phyloP scores from a whole-genome alignment of 139 green algal genomes.

The Tetradesmus obliquus region DNA sequence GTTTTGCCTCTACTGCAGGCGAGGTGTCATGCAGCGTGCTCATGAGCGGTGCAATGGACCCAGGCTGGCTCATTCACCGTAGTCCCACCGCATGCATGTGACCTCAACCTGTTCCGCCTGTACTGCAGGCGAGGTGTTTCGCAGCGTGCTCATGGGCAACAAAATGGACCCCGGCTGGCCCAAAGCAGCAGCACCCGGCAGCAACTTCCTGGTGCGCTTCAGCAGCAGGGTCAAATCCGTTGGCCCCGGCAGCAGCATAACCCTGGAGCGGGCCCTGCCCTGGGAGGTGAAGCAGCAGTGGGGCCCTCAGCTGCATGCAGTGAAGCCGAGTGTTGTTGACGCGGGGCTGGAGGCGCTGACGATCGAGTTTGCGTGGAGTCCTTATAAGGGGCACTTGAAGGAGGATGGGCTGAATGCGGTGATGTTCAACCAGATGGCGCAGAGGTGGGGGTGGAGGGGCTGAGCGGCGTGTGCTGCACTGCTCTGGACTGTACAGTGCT shows the following conservation, averaged over 20 bases:
- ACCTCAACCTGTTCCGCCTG: too few species aligned
- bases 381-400: constrained; percentile 4
- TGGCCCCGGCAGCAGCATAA: not conserved
- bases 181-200: not conserved
- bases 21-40: too few species aligned
- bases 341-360: not conserved
- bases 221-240: not conserved
- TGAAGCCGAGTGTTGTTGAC: not conserved
- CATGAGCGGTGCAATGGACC: too few species aligned
- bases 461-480: not conserved
- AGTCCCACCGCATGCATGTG: too few species aligned
- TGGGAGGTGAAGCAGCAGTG: constrained; percentile 14
- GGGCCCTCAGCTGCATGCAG: not conserved
- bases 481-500: too few species aligned
- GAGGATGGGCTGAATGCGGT: constrained; percentile 26
- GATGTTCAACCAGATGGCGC: constrained; percentile 33
- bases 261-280: not conserved
- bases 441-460: not conserved
- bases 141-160: not conserved
- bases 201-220: constrained; percentile 4
- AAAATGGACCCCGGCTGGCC: constrained; percentile 15
- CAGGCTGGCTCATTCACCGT: too few species aligned
- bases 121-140: not conserved
- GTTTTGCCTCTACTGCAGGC: too few species aligned
- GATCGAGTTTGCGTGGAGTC: constrained; percentile 1